Percentiles rank a stretch among this genome's conserved stretches.
phyloP scores from a whole-genome alignment of 2,329 filamentous ascomycete genomes.

The Fusarium musae region DNA sequence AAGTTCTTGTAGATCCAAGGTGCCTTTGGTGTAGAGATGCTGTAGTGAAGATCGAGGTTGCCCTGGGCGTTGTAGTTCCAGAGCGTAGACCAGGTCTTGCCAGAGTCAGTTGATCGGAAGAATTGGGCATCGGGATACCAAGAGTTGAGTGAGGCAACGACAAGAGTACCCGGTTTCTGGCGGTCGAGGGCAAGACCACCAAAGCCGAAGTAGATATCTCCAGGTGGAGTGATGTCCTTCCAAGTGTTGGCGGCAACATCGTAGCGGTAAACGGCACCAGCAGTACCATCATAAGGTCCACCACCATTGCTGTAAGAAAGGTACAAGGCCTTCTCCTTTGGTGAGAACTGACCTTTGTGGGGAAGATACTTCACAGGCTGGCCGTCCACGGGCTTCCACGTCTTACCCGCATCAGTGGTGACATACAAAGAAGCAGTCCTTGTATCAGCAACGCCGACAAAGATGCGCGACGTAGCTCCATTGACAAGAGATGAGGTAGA shows the following conservation, averaged over 20 bases:
- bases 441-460: constrained; percentile 66
- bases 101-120: constrained; percentile 66
- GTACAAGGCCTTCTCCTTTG: constrained; percentile 64
- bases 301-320: constrained; percentile 65
- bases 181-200: constrained; percentile 66
- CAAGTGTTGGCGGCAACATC: constrained; percentile 60
- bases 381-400: constrained; percentile 61
- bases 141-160: constrained; percentile 66
- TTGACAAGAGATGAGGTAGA: constrained; percentile 57
- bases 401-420: constrained; percentile 63
- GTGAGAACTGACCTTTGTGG: constrained; percentile 63
- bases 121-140: constrained; percentile 70
- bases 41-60: constrained; percentile 58
- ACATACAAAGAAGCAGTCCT: constrained; percentile 64
- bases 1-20: constrained; percentile 66
- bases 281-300: constrained; percentile 67
- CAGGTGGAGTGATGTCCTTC: constrained; percentile 67
- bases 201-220: constrained; percentile 64
- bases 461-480: constrained; percentile 65
- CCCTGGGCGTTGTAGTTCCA: constrained; percentile 64
- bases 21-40: constrained; percentile 58
- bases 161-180: constrained; percentile 64
- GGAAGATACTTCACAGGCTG: constrained; percentile 64
- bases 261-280: constrained; percentile 65
- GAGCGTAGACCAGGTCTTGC: constrained; percentile 62